Evolutionary conservation across 176 grass and related monocot species (phyloP), one percentile per base, ranked within the genome.

Genomic region (Rhynchospora tenuis): DNA sequence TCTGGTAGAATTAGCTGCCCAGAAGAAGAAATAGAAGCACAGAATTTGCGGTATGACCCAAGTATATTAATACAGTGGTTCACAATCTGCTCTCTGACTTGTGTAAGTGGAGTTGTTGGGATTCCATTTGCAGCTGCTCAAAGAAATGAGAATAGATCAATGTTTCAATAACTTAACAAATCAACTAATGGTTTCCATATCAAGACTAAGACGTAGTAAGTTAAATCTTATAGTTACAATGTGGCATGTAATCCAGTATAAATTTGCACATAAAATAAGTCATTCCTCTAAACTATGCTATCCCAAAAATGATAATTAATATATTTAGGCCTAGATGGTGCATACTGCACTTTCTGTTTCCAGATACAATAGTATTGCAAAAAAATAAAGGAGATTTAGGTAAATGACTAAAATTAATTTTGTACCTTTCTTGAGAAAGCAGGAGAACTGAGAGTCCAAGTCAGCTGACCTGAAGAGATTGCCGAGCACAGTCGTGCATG

Each of bases 1-100:
- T 97, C 94, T 29, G 94, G 94, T 66, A 97, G 94, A 85, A 97
- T 97, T 82, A 97, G 85, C 83, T 97, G 91, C 28, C 94, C 94
- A 2, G 94, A 88, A 19, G 94, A 93, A 65, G 81, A 91, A 76
- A 97, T 91, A 80, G 94, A 90, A 14, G 94, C 94, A 44, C 94
- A 97, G 78, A 83, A 83, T 80, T 97, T 97, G 73, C 94, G 87
- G 81, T 97, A 97, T 22, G 94, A 88, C 9, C 91, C 91, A 33
- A 97, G 85, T 80, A 97, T 93, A 87, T 88, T 97, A 84, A 93
- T 93, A 55, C 94, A 97, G 27, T 89, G 78, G 86, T 87, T 97
- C 69, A 88, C 91, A 84, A 91, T 83, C 86, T 97, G 89, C 61
- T 97, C 94, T 27, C 84, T 89, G 48, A 93, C 82, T 88, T 89